Evolutionary conservation across 768 basidiomycete genomes (phyloP).

Genomic region (Coprinopsis sp.): DNA sequence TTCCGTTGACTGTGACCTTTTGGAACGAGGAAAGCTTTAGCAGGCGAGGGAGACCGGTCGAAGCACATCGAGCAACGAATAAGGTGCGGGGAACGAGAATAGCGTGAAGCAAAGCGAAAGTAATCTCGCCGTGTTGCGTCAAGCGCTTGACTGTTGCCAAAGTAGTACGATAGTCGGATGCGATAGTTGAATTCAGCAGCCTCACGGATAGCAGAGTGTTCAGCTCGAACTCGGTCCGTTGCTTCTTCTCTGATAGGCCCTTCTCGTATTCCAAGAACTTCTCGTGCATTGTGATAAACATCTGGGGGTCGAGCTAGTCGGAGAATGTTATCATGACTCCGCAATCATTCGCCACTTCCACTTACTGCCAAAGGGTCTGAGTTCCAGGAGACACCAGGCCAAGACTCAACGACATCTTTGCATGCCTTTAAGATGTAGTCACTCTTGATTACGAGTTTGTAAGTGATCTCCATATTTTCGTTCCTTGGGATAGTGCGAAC

Average conservation of each 20-base stretch:
- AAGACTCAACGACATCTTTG: constrained; percentile 51
- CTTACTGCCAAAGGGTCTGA: constrained; percentile 50
- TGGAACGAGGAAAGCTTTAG: constrained; percentile 41
- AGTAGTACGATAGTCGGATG: constrained; percentile 45
- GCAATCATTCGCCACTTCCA: neutral
- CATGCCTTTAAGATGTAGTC: constrained; percentile 52
- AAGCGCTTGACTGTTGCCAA: constrained; percentile 43
- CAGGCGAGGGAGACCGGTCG: constrained; percentile 48
- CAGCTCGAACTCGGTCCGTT: constrained; percentile 35
- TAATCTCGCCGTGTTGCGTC: constrained; percentile 51
- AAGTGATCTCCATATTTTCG: constrained; percentile 37
- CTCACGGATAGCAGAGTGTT: constrained; percentile 42
- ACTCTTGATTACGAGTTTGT: constrained; percentile 56
- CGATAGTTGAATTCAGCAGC: constrained; percentile 46
- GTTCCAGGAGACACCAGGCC: constrained; percentile 61
- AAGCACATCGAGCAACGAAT: constrained; percentile 47
- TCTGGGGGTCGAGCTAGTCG: constrained; percentile 49
- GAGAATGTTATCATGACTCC: neutral
- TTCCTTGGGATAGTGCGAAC: constrained; percentile 45
- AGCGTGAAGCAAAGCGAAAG: constrained; percentile 49
- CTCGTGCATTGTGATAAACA: constrained; percentile 50
- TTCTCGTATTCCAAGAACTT: constrained; percentile 42
- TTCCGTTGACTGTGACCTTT: constrained; percentile 30
- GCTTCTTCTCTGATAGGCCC: constrained; percentile 31
- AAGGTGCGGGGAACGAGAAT: constrained; percentile 52